phyloP scores from a whole-genome alignment of 1,284 basidiomycete genomes.

The Cryptococcus sp. region DNA sequence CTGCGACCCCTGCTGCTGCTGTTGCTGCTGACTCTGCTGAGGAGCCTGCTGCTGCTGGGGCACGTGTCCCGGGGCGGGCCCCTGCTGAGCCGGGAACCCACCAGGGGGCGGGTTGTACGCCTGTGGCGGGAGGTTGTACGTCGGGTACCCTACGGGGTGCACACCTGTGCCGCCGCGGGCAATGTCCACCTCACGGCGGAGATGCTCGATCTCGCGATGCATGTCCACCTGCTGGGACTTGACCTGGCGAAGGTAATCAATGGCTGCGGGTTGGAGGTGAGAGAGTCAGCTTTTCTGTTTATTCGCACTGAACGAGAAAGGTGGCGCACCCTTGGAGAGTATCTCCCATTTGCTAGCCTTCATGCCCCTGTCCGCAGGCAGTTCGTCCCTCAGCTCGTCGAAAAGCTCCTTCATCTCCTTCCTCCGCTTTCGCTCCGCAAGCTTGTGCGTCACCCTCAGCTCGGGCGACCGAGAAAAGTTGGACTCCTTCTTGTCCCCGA shows the following conservation, averaged over 20 bases:
- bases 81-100: not conserved
- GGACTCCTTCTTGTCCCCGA: conserved; percentile 53
- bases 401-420: conserved; percentile 98
- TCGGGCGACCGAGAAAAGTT: conserved; percentile 93
- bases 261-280: conserved; percentile 56
- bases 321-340: conserved; percentile 74
- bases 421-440: conserved; percentile 87
- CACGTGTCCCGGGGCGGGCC: not conserved
- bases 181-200: conserved; percentile 63
- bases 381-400: conserved; percentile 83
- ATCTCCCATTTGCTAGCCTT: conserved; percentile 98
- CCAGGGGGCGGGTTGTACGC: conserved; percentile 5
- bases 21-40: conserved; percentile 1
- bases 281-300: not conserved
- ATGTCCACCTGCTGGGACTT: conserved; percentile 72
- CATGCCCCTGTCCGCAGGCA: conserved; percentile 86
- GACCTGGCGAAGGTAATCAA: conserved; percentile 69
- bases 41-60: not conserved
- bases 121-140: conserved; percentile 4
- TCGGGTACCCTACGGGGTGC: conserved; percentile 10
- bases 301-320: no score
- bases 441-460: conserved; percentile 85
- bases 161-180: conserved; percentile 17
- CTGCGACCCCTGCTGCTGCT: not conserved
- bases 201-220: conserved; percentile 69